phyloP scores from a whole-genome alignment of 805 yeast species.

The Starmerella riodocensis region DNA sequence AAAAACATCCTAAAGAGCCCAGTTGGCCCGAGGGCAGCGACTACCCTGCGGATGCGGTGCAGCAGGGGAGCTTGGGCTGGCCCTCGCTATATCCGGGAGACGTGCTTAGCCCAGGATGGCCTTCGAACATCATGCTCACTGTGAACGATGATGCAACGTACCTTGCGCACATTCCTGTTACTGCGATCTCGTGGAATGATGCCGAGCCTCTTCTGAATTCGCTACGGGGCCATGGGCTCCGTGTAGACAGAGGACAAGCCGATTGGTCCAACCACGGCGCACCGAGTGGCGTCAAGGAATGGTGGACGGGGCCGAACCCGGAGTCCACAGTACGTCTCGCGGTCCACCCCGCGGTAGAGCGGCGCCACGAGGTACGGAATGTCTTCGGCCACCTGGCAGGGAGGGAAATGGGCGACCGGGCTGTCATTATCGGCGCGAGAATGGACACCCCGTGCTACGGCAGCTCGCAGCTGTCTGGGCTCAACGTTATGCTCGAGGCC shows the following conservation, averaged over 20 bases:
- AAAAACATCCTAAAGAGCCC: constrained; percentile 22
- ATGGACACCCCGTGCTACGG: constrained; percentile 70
- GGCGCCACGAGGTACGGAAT: constrained; percentile 59
- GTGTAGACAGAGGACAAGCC: constrained; percentile 16
- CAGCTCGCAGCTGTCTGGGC: constrained; percentile 59
- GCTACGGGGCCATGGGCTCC: constrained; percentile 30
- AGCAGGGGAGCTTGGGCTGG: constrained; percentile 31
- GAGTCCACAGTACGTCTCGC: constrained; percentile 24
- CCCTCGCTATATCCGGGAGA: constrained; percentile 62
- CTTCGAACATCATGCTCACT: constrained; percentile 33
- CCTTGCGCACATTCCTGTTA: constrained; percentile 59
- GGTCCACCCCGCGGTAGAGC: constrained; percentile 35
- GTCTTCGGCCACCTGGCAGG: constrained; percentile 68
- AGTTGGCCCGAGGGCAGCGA: constrained; percentile 27
- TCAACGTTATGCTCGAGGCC: constrained; percentile 57
- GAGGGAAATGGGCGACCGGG: constrained; percentile 55
- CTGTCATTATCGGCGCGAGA: constrained; percentile 67
- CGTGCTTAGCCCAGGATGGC: constrained; percentile 66
- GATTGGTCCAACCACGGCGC: constrained; percentile 29
- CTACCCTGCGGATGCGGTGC: constrained; percentile 36
- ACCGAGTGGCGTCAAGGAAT: constrained; percentile 25
- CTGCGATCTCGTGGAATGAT: constrained; percentile 68
- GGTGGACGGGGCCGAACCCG: constrained; percentile 34
- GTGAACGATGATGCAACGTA: constrained; percentile 38
- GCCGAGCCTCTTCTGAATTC: constrained; percentile 35